A percentile compares a stretch with the other conserved stretches of the same genome.
phyloP scores from a whole-genome alignment of 148 eudicot genomes.

The Persicaria tinctoria region DNA sequence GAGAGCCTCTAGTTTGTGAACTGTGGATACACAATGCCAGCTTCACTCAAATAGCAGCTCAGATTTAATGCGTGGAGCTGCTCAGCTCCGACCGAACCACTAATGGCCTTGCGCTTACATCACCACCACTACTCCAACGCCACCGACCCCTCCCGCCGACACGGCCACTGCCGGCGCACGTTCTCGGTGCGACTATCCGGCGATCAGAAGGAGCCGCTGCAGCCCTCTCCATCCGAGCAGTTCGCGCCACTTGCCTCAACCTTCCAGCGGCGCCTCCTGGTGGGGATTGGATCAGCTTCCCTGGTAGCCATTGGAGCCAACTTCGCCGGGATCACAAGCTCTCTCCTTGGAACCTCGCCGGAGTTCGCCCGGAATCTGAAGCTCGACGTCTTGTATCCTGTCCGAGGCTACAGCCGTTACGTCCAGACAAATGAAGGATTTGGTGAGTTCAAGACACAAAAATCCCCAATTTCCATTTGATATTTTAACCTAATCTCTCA shows the following conservation, averaged over 20 bases:
- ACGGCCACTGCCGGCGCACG: background rate
- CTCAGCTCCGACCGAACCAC: background rate
- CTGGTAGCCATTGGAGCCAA: constrained; percentile 76
- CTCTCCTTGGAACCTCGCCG: constrained; percentile 64
- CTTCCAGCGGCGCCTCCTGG: constrained; percentile 54
- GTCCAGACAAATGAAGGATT: constrained; percentile 65
- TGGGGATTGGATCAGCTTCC: constrained; percentile 77
- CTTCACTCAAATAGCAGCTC: background rate
- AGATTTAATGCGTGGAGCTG: background rate
- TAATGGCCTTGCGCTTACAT: constrained; percentile 1
- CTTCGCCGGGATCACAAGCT: constrained; percentile 75
- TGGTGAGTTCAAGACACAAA: constrained; percentile 26
- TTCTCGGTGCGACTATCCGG: constrained; percentile 17
- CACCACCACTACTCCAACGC: background rate
- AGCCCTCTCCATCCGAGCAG: constrained; percentile 47
- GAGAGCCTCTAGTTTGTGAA: background rate
- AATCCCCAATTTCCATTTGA: background rate
- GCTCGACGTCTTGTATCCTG: constrained; percentile 76
- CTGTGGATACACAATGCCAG: background rate
- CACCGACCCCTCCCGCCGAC: background rate
- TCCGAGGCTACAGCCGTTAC: constrained; percentile 63
- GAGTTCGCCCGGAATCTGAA: constrained; percentile 63
- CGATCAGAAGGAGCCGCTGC: constrained; percentile 28
- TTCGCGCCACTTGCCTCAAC: constrained; percentile 47
- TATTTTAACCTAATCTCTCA: background rate